Percentiles rank a stretch among this genome's conserved stretches.
These are phyloP conservation scores for Verticillium tricorpus DNA, from an alignment of 2,329 filamentous ascomycete species.

Conservation along the genomic window DNA sequence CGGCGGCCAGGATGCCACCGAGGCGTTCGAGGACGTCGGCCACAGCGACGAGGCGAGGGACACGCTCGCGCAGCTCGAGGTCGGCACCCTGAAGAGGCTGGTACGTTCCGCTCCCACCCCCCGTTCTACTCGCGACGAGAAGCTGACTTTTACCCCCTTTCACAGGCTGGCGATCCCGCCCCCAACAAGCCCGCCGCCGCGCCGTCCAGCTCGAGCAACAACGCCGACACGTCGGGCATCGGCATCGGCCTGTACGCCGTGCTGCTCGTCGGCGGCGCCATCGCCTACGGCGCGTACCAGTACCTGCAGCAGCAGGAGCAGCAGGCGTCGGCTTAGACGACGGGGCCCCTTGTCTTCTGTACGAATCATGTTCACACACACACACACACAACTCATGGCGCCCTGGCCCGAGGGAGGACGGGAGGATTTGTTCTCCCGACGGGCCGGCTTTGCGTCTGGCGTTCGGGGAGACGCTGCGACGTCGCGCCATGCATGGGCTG, in stretches of 20 bases:
- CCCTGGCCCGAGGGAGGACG: not conserved
- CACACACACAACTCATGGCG: not conserved
- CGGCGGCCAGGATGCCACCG: constrained; percentile 90
- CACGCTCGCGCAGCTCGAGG: constrained; percentile 72
- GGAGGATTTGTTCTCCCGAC: not conserved
- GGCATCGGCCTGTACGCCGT: constrained; percentile 80
- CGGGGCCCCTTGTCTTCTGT: not conserved
- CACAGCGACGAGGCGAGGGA: constrained; percentile 98
- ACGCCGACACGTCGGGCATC: constrained; percentile 48
- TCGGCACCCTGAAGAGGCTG: constrained; percentile 75
- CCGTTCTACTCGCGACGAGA: not conserved
- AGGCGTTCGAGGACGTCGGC: constrained; percentile 98
- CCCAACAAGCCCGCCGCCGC: constrained; percentile 56
- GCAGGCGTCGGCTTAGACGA: constrained; percentile 17
- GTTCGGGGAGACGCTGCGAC: not conserved
- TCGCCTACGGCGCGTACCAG: constrained; percentile 79
- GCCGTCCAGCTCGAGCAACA: constrained; percentile 43
- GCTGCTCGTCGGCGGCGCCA: constrained; percentile 69
- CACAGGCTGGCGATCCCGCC: constrained; percentile 70
- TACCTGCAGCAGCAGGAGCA: constrained; percentile 64
- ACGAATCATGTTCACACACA: not conserved
- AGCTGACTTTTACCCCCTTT: constrained; percentile 17
- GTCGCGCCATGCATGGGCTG: not conserved
- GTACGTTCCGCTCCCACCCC: constrained; percentile 43
- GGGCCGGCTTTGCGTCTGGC: not conserved